phyloP scores from a whole-genome alignment of 1,284 basidiomycete species.

The Trametes polyzona region DNA sequence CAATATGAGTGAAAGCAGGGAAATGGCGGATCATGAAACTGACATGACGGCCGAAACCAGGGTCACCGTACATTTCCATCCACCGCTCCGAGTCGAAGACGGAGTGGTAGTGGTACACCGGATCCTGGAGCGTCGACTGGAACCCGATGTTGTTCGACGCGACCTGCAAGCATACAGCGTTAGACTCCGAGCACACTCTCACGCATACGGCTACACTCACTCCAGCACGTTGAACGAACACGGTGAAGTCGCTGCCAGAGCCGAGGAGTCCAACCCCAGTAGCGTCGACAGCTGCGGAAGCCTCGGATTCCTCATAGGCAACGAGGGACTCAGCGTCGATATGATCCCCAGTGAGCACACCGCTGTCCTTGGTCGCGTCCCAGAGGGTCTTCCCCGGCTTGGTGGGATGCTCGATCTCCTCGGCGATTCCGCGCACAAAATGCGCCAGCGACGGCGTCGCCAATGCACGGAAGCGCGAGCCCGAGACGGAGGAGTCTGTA shows the following conservation, averaged over 20 bases:
- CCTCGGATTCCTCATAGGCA: constrained; percentile 30
- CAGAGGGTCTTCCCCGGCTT: constrained; percentile 56
- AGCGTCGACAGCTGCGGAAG: constrained; percentile 29
- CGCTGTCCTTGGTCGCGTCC: constrained; percentile 64
- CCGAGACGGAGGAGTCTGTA: constrained; percentile 66
- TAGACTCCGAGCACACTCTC: neutral
- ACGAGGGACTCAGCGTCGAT: constrained; percentile 33
- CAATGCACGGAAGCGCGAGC: constrained; percentile 58
- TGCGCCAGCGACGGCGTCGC: constrained; percentile 82
- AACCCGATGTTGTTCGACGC: constrained; percentile 57
- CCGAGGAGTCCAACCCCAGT: constrained; percentile 47
- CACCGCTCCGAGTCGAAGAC: constrained; percentile 77
- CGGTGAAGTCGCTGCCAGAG: constrained; percentile 76
- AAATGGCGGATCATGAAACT: constrained; percentile 8
- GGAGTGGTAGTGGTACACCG: constrained; percentile 79
- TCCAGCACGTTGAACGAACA: constrained; percentile 67
- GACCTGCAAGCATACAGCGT: constrained; percentile 38
- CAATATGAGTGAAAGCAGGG: too few relatives aligned
- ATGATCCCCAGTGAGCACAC: constrained; percentile 49
- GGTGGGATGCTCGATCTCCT: constrained; percentile 70
- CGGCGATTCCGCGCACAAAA: constrained; percentile 67
- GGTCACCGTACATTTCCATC: constrained; percentile 76
- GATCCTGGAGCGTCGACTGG: constrained; percentile 49
- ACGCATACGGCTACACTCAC: constrained; percentile 31
- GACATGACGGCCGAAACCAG: constrained; percentile 71